These are phyloP conservation scores for Vigna nakashimae DNA, from an alignment of 306 rosid species.

Conservation along the genomic window DNA sequence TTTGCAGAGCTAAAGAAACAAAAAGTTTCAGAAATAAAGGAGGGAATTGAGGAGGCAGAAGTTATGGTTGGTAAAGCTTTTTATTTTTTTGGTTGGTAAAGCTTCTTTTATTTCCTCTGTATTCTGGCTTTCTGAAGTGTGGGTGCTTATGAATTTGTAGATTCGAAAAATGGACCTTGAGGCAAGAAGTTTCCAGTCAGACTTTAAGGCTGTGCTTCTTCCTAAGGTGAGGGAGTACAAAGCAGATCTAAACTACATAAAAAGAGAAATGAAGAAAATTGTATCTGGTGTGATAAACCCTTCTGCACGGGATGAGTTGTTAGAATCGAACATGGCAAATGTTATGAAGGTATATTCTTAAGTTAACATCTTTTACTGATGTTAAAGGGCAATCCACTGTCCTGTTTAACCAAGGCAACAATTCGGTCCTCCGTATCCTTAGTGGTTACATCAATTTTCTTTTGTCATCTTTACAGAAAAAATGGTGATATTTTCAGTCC, in stretches of 20 bases:
- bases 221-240: conserved; percentile 86
- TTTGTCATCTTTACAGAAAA: not conserved
- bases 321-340: conserved; percentile 33
- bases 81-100: conserved; percentile 23
- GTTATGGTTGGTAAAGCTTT: conserved; percentile 54
- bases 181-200: conserved; percentile 89
- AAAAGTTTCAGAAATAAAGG: conserved; percentile 65
- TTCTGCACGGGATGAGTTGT: conserved; percentile 44
- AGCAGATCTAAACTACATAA: conserved; percentile 83
- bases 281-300: conserved; percentile 14
- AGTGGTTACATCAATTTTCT: not conserved
- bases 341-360: conserved; percentile 54
- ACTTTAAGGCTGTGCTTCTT: conserved; percentile 70
- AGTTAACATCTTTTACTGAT: not conserved
- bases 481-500: conserved; percentile 5
- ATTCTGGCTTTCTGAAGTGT: conserved; percentile 31
- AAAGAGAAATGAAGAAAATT: conserved; percentile 73
- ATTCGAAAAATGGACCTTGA: conserved; percentile 85
- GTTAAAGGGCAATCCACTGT: conserved; percentile 10
- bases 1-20: conserved; percentile 89
- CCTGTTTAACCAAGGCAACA: conserved; percentile 24
- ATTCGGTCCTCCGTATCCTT: conserved; percentile 21
- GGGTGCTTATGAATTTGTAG: conserved; percentile 51
- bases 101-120: conserved; percentile 34
- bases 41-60: conserved; percentile 84